phyloP scores from a whole-genome alignment of 2,329 filamentous ascomycete species.

The Microsporum audouinii region DNA sequence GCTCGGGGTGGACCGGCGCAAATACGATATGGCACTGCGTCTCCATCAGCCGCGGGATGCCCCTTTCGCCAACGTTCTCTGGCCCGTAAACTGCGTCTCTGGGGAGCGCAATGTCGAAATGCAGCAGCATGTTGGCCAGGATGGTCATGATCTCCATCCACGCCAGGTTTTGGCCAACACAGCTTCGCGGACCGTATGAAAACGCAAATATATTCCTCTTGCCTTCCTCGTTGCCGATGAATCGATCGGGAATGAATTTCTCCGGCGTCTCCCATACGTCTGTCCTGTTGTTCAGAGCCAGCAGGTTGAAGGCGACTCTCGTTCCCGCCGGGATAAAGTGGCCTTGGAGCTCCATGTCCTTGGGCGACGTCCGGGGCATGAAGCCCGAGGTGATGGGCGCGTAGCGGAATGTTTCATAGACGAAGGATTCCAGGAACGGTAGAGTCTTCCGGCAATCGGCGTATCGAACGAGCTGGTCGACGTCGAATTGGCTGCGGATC shows the following conservation, averaged over 20 bases:
- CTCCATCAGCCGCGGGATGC: background rate
- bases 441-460: background rate
- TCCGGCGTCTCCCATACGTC: conserved; percentile 4
- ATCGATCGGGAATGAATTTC: conserved; percentile 2
- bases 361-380: background rate
- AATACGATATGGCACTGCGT: conserved; percentile 4
- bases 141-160: conserved; percentile 6
- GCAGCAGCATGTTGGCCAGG: background rate
- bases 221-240: background rate
- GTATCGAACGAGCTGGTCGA: background rate
- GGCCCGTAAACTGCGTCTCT: background rate
- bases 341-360: background rate
- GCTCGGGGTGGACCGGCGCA: conserved; percentile 2
- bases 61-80: background rate
- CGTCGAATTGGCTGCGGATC: background rate
- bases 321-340: conserved; percentile 3
- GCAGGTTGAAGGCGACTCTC: conserved; percentile 2
- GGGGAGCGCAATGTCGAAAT: conserved; percentile 4
- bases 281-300: conserved; percentile 1
- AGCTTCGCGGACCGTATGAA: conserved; percentile 4
- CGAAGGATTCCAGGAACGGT: conserved; percentile 2
- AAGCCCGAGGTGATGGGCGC: conserved; percentile 3
- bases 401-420: conserved; percentile 5
- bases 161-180: background rate
- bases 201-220: conserved; percentile 3